Conservation (phyloP, 139 green algal genomes). For the Picochlorum sp. region DNA sequence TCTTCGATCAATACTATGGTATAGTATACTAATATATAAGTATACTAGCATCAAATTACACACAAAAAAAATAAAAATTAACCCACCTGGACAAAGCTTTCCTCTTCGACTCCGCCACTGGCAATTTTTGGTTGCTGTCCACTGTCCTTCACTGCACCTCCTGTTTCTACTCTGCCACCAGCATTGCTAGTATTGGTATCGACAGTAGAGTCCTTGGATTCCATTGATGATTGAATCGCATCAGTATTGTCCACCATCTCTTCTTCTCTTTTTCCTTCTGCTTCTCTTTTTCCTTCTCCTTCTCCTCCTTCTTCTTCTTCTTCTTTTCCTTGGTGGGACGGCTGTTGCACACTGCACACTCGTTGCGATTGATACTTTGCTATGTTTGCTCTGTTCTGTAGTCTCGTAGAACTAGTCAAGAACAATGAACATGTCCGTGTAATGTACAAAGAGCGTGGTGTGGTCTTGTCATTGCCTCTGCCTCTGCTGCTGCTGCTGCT, state of each 20-base stretch:
- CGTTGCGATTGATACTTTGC: no score
- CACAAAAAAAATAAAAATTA: background rate
- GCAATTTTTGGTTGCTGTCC: background rate
- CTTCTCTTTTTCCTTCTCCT: no score
- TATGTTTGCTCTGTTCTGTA: no score
- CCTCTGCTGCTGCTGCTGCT: no score
- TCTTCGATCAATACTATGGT: no score
- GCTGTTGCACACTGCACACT: background rate
- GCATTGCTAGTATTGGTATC: background rate
- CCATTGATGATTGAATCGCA: background rate
- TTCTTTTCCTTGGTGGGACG: background rate
- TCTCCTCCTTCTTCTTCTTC: background rate
- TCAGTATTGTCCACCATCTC: background rate
- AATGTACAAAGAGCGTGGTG: no score
- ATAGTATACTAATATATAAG: no score
- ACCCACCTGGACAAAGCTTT: background rate
- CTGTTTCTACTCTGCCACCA: no score
- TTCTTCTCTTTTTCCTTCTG: background rate
- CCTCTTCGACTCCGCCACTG: background rate
- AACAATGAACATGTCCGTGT: no score
- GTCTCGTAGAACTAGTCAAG: no score
- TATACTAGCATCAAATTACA: background rate
- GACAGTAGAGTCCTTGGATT: background rate
- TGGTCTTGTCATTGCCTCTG: no score
- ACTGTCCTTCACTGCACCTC: background rate